Evolutionary conservation across 2,329 filamentous ascomycete species (phyloP).

Genomic region (Colletotrichum truncatum): DNA sequence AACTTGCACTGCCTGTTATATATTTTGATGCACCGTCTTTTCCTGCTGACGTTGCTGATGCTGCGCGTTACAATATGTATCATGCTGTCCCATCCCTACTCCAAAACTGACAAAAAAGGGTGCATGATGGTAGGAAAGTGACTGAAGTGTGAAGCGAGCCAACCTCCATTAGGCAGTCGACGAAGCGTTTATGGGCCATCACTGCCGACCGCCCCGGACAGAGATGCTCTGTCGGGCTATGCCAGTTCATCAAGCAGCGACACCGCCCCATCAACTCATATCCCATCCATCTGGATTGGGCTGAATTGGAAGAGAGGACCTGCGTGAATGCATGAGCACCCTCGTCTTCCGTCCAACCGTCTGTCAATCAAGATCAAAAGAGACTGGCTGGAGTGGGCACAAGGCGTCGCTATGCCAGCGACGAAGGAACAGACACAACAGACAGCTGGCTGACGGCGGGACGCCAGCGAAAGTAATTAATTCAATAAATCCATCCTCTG

Average conservation of each 20-base stretch:
- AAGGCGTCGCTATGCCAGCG: not conserved
- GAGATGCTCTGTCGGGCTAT: slow-evolving; percentile 23
- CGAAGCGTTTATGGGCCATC: slow-evolving; percentile 6
- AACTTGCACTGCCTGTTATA: slow-evolving; percentile 1
- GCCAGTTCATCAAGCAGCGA: slow-evolving; percentile 31
- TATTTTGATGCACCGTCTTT: not conserved
- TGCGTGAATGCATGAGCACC: slow-evolving; percentile 13
- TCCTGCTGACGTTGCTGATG: not conserved
- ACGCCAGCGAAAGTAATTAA: not conserved
- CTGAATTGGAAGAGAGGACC: slow-evolving; percentile 6
- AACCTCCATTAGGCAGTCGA: slow-evolving; percentile 16
- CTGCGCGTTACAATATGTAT: slow-evolving; percentile 19
- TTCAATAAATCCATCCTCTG: slow-evolving; percentile 16
- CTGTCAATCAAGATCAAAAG: slow-evolving; percentile 18
- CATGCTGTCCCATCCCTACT: slow-evolving; percentile 13
- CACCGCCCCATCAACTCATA: slow-evolving; percentile 26
- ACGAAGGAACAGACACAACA: slow-evolving; percentile 22
- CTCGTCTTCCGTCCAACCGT: slow-evolving; percentile 21
- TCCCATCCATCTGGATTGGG: slow-evolving; percentile 23
- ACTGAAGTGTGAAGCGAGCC: slow-evolving; percentile 21
- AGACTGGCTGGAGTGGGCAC: slow-evolving; percentile 6
- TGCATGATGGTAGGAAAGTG: slow-evolving; percentile 5
- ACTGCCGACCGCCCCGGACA: slow-evolving; percentile 26
- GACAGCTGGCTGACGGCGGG: slow-evolving; percentile 25
- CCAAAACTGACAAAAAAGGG: not conserved